Base-by-base conservation (phyloP, 208 protist genomes). In the Herpetomonas samuelpessoai region DNA sequence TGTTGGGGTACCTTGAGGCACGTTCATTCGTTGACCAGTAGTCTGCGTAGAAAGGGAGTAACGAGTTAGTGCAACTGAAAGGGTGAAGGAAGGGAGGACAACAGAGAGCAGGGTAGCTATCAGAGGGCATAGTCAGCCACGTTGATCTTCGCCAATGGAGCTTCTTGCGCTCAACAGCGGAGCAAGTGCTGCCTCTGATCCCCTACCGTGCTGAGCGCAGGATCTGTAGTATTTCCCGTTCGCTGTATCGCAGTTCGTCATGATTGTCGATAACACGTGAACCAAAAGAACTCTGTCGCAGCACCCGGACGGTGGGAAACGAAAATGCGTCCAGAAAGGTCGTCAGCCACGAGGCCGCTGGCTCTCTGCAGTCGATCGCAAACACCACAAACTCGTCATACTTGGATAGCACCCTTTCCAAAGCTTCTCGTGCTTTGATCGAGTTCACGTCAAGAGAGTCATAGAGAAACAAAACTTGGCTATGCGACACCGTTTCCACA, bases 371-470 rank as follows among this genome's bases (percentile, higher is more conserved):
- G 24, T 75, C 68, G 18, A 75, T 18, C 7, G 27, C 53, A 24
- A 69, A 59, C 0, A 75, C 18, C 0, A 29, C 48, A 16, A 64
- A 47, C 3, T 44, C 44, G 1, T 31, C 30, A 19, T 27, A 35
- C 0, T 53, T 69, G 22, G 59, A 55, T 10, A 69, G 35, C 2
- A 19, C 19, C 7, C 16, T 27, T n/a, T 6, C 35, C 6, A 75
- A 57, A 31, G 68, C 52, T 28, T 75, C 67, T 27, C 60, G 53
- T 9, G 65, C 68, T 28, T 51, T 67, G 49, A 75, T 6, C 21
- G 60, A 73, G 28, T 48, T 77, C 7, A 69, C 47, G 27, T 77
- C 71, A 6, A 72, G 47, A 14, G 71, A 62, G 47, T 77, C 71
- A 25, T 65, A 68, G 31, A 77, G 71, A 26, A 77, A 62, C 0